Evolutionary conservation across 345 rosid genomes (phyloP), one percentile per base, ranked within the genome.

Genomic region (Ceriops tagal): DNA sequence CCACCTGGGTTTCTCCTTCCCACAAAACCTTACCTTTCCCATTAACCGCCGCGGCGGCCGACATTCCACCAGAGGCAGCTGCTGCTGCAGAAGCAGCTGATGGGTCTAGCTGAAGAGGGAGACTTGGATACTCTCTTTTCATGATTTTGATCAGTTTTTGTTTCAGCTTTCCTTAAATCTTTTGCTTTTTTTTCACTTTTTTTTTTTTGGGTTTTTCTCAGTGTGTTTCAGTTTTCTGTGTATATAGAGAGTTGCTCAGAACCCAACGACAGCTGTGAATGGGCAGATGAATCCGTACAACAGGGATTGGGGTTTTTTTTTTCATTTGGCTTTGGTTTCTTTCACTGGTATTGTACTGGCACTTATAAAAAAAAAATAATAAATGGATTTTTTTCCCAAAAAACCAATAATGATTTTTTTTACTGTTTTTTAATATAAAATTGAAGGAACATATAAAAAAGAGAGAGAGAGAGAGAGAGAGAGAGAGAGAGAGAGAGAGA

Each of bases 101-200:
- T 8, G 79, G 64, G 46, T 75, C 68, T 0, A 73, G 62, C 0
- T 66, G 80, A 16, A 61, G 75, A 13, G 79, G 80, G 10, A 75
- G 81, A 61, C 81, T 87, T 24, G 81, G 73, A 61, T 66, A 79
- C 59, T 80, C 89, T 74, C 92, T 71, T 71, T 89, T 84, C 92
- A 84, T 87, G 65, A 5, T 71, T 30, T 6, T 22, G n/a, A 8
- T 39, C 1, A 0, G 51, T 8, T 53, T 57, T 46, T 5, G 46
- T 32, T 16, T 57, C 16, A 19, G 67, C 37, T 43, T 43, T 43
- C 49, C 49, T 43, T 43, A 18, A 9, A 15, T 13, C 18, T 15
- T 43, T 18, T 13, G 19, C 49, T 43, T 43, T 13, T 43, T 15
- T 43, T 13, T 43, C 13, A 9, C 4, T 43, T 43, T 3, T 8